Conservation (phyloP, 1,284 basidiomycete species). For the Mycosarcoma maydis region DNA sequence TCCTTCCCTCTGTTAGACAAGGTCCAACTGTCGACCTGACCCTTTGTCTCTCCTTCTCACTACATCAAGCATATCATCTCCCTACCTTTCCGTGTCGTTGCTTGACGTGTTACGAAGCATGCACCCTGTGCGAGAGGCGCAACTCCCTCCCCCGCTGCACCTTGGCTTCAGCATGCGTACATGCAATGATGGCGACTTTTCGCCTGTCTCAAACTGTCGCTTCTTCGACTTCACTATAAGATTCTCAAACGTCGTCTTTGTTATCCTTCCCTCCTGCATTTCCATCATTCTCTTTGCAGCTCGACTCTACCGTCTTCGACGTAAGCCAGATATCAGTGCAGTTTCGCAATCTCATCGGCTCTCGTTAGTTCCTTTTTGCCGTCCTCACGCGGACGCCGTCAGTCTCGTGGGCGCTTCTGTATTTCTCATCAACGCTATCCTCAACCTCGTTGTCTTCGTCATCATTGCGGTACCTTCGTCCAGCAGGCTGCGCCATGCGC, state of each 20-base stretch:
- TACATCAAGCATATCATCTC: constrained; percentile 2
- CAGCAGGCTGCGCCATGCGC: constrained; percentile 6
- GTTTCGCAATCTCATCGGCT: constrained; percentile 9
- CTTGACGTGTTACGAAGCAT: constrained; percentile 3
- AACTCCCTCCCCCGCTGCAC: too few species aligned
- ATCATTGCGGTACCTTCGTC: constrained; percentile 19
- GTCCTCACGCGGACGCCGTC: constrained; percentile 29
- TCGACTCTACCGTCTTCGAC: constrained; percentile 10
- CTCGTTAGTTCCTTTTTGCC: constrained; percentile 12
- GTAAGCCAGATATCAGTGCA: constrained; percentile 26
- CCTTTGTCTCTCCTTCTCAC: constrained; percentile 5
- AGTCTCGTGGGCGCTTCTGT: constrained; percentile 32
- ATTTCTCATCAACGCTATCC: constrained; percentile 24
- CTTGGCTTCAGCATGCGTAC: too few species aligned
- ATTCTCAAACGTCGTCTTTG: constrained; percentile 48
- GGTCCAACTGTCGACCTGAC: constrained; percentile 4
- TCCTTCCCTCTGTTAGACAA: constrained; percentile 2
- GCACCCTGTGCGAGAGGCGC: too few species aligned
- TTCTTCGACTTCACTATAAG: constrained; percentile 56
- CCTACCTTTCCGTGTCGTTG: constrained; percentile 5
- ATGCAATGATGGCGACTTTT: constrained; percentile 47
- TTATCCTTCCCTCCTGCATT: constrained; percentile 33
- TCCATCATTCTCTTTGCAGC: constrained; percentile 22
- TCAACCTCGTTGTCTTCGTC: constrained; percentile 21
- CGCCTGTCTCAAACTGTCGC: constrained; percentile 48